Base-by-base conservation (phyloP, 805 yeast genomes). In the Metschnikowia henanensis region DNA sequence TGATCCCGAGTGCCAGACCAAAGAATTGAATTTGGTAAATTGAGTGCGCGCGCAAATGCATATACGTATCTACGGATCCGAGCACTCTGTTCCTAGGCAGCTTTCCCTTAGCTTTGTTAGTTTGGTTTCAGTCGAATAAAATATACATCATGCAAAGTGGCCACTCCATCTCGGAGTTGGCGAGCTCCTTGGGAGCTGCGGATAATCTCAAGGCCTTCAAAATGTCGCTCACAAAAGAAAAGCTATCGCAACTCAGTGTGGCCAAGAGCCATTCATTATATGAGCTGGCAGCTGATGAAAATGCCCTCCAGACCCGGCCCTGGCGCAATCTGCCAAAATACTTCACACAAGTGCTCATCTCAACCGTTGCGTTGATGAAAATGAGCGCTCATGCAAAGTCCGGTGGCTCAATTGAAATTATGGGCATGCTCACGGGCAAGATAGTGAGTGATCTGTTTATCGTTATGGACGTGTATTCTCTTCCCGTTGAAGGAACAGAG, bases 401-500 rank as follows among this genome's bases (percentile, higher is more conserved):
- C 1, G 97, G 97, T 5, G 96, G 96, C 0, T 69, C 84, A 8
- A 84, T 88, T 30, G 99, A 92, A 61, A 80, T 94, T 5, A 92
- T 92, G 98, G 99, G 98, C 4, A 86, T 91, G 86, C 72, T 92
- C 62, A 79, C 91, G 0, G 98, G 99, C 1, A 81, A 80, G 52
- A 76, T 86, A 8, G 67, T 77, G 12, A 72, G 70, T 5, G 65
- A 71, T 16, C 65, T 75, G 19, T 75, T 90, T 46, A 75, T 85
- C 2, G 85, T 94, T 2, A 74, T 81, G 73, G 97, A 92, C 61
- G 83, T 83, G 8, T 92, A 85, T 61, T 83, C 90, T 12, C 66
- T 94, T 30, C 98, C 98, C 0, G 97, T 92, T 1, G 92, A 87
- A 60, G 98, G 98, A 1, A 91, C 98, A 0, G 98, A 94, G 61